A percentile compares a stretch with the other conserved stretches of the same genome.
phyloP scores from a whole-genome alignment of 805 yeast genomes.

The Candida michaelii region DNA sequence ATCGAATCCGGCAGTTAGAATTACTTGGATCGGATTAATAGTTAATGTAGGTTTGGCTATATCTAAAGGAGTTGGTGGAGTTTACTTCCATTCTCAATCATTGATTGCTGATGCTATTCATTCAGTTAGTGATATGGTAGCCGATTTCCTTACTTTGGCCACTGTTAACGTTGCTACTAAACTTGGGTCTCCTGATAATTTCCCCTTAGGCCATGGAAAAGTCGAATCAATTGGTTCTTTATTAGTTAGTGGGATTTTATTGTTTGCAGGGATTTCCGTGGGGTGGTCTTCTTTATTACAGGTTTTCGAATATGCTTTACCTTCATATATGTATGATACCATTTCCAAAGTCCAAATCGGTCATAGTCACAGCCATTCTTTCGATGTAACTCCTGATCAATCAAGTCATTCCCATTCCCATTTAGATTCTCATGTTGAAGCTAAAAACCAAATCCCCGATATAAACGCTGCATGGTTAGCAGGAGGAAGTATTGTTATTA shows the following conservation, averaged over 20 bases:
- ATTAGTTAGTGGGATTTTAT: constrained; percentile 77
- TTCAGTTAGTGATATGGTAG: constrained; percentile 84
- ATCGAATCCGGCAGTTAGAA: constrained; percentile 81
- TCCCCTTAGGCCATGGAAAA: constrained; percentile 90
- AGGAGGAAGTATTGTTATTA: constrained; percentile 78
- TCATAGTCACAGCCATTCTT: constrained; percentile 54
- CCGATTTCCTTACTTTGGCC: constrained; percentile 84
- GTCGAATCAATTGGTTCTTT: constrained; percentile 90
- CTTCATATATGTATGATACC: constrained; percentile 58
- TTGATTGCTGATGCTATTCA: constrained; percentile 93
- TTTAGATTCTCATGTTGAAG: constrained; percentile 22
- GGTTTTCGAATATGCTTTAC: constrained; percentile 65
- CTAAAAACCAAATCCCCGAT: constrained; percentile 39
- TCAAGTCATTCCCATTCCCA: constrained; percentile 23
- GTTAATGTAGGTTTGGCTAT: constrained; percentile 85
- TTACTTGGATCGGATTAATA: constrained; percentile 86
- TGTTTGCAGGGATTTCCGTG: constrained; percentile 86
- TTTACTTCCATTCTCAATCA: constrained; percentile 91
- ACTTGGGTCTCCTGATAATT: constrained; percentile 54
- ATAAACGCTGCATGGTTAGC: constrained; percentile 98
- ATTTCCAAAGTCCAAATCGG: constrained; percentile 47
- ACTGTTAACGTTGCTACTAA: constrained; percentile 78
- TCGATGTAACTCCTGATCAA: constrained; percentile 9
- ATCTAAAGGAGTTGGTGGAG: constrained; percentile 86
- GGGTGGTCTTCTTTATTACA: constrained; percentile 81